Evolutionary conservation across 2,329 filamentous ascomycete genomes (phyloP).

Genomic region (Penicillium thymicola): DNA sequence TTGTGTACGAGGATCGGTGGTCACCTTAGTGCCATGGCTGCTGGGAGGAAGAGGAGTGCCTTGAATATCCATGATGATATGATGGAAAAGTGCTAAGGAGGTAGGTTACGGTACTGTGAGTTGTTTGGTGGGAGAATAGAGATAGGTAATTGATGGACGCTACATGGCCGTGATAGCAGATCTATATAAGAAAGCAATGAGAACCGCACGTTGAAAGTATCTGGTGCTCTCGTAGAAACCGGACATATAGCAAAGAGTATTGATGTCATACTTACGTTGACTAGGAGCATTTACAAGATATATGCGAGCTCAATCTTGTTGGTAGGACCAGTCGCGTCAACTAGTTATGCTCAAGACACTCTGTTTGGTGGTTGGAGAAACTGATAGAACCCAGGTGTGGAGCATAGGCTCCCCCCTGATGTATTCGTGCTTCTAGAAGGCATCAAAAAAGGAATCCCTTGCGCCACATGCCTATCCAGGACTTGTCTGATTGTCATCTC

Average conservation of each 20-base stretch:
- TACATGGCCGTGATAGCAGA: constrained; percentile 7
- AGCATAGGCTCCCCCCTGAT: constrained; percentile 2
- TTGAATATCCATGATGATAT: constrained; percentile 40
- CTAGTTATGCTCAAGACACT: not conserved
- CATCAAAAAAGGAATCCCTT: not conserved
- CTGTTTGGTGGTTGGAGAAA: constrained; percentile 15
- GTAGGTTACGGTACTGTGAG: not conserved
- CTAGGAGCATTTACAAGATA: not conserved
- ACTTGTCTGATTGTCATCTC: constrained; percentile 11
- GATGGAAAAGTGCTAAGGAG: not conserved
- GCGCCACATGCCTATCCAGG: constrained; percentile 14
- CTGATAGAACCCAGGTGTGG: constrained; percentile 14
- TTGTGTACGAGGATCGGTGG: constrained; percentile 49
- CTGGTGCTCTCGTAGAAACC: not conserved
- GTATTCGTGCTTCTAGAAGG: constrained; percentile 6
- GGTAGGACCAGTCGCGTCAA: constrained; percentile 15
- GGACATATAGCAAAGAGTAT: not conserved
- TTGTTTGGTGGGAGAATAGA: not conserved
- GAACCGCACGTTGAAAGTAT: not conserved
- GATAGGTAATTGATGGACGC: not conserved
- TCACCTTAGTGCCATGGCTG: constrained; percentile 40
- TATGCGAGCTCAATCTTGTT: constrained; percentile 6
- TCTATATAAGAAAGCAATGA: constrained; percentile 22
- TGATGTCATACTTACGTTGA: constrained; percentile 37
- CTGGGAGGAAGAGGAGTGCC: constrained; percentile 35